Evolutionary conservation across 1,284 basidiomycete species (phyloP).

Genomic region (Trichosporon sp.): DNA sequence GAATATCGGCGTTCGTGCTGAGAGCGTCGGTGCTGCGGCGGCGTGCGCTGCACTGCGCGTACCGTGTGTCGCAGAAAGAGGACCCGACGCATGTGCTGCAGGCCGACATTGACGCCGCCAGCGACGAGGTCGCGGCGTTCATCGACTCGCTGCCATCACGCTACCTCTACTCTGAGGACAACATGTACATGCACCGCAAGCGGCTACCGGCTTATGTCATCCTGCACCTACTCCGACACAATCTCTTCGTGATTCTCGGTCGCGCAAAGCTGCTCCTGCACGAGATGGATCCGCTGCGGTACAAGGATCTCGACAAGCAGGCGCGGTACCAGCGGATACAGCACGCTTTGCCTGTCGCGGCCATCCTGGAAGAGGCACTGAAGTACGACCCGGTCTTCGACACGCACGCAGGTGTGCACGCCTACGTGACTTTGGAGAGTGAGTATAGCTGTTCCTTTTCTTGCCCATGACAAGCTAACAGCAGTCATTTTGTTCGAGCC

Average conservation of each 20-base stretch:
- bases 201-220: constrained; percentile 6
- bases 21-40: constrained; percentile 3
- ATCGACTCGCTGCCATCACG: constrained; percentile 1
- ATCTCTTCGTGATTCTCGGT: constrained; percentile 19
- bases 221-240: constrained; percentile 16
- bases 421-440: constrained; percentile 19
- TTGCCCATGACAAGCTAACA: not conserved
- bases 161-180: constrained; percentile 8
- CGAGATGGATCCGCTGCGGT: constrained; percentile 1
- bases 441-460: not conserved
- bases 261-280: constrained; percentile 9
- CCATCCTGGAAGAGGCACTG: constrained; percentile 13
- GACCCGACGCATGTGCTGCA: constrained; percentile 1
- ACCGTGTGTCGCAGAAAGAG: constrained; percentile 3
- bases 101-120: not conserved
- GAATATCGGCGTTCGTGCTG: constrained; percentile 5
- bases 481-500: constrained; percentile 18
- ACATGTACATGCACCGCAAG: constrained; percentile 2
- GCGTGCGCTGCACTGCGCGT: constrained; percentile 1
- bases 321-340: constrained; percentile 8
- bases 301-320: not conserved
- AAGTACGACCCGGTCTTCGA: constrained; percentile 9
- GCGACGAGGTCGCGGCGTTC: not conserved
- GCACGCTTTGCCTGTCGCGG: constrained; percentile 11
- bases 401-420: constrained; percentile 12